Evolutionary conservation across 169 alveolate genomes (phyloP).

Genomic region (Plasmodium fragile): DNA sequence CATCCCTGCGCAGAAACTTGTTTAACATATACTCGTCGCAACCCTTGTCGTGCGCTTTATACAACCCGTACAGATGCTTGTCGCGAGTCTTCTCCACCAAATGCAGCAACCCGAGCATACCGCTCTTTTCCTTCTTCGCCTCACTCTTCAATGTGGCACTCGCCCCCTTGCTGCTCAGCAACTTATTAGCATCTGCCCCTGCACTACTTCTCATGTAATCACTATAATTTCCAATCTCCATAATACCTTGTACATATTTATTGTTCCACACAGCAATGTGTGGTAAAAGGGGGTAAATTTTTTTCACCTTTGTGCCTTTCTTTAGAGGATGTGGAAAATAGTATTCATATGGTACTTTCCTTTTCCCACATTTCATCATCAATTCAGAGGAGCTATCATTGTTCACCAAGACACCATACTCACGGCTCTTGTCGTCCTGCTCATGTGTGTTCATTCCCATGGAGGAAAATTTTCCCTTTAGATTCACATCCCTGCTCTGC

Average conservation of each 20-base stretch:
- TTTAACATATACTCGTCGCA: not conserved
- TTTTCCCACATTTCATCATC: not conserved
- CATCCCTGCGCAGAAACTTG: not conserved
- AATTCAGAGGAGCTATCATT: not conserved
- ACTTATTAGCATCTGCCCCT: not conserved
- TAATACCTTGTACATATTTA: conserved; percentile 62
- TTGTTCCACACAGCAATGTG: conserved; percentile 29
- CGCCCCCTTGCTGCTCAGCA: not conserved
- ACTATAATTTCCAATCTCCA: conserved; percentile 47
- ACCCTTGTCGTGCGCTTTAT: conserved; percentile 11
- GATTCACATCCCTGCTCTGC: not conserved
- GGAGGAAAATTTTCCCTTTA: not conserved
- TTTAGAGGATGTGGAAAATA: conserved; percentile 43
- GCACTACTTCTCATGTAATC: not conserved
- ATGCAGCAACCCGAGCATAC: conserved; percentile 20
- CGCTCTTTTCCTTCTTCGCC: not conserved
- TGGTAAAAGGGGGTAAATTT: conserved; percentile 57
- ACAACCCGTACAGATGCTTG: conserved; percentile 53
- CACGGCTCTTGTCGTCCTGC: not conserved
- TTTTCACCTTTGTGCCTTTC: conserved; percentile 29
- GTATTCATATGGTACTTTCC: conserved; percentile 8
- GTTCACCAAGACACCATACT: not conserved
- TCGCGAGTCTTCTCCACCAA: conserved; percentile 58
- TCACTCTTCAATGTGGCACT: not conserved
- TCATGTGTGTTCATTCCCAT: not conserved